Conservation (phyloP, 176 grass and related monocot genomes). For the Oryza coarctata region DNA sequence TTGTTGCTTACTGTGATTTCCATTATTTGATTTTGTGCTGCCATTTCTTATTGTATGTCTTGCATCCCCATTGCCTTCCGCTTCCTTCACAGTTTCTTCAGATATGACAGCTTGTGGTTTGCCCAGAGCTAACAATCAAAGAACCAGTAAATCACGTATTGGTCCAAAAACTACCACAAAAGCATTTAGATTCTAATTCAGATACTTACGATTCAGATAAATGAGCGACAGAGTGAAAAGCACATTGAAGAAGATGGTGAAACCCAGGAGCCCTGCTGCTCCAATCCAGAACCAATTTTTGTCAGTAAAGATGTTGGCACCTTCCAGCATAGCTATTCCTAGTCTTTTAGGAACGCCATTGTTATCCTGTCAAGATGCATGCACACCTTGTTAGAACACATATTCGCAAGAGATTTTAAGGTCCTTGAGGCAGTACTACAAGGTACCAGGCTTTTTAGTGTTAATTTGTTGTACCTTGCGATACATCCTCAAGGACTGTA, state of each 20-base stretch:
- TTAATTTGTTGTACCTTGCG: neutral
- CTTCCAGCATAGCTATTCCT: constrained; percentile 62
- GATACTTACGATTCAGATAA: constrained; percentile 85
- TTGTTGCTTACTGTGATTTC: constrained; percentile 52
- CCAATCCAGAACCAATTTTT: constrained; percentile 98
- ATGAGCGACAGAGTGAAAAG: constrained; percentile 86
- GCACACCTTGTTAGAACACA: constrained; percentile 23
- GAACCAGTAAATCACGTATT: constrained; percentile 8
- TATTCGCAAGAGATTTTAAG: neutral
- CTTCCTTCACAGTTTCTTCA: constrained; percentile 83
- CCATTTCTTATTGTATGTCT: constrained; percentile 39
- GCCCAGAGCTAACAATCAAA: constrained; percentile 65
- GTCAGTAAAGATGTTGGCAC: constrained; percentile 67
- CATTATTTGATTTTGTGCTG: constrained; percentile 35
- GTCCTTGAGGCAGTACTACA: neutral
- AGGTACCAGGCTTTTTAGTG: neutral
- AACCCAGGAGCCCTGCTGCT: constrained; percentile 74
- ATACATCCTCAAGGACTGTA: neutral
- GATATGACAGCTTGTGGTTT: constrained; percentile 97
- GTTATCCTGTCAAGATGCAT: constrained; percentile 40
- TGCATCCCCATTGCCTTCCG: constrained; percentile 49
- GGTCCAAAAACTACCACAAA: constrained; percentile 1
- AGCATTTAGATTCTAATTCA: neutral
- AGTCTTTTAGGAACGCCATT: constrained; percentile 55
- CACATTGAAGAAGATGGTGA: constrained; percentile 94